Evolutionary conservation across 2,329 filamentous ascomycete genomes (phyloP).

Genomic region (Xylaria sp.): DNA sequence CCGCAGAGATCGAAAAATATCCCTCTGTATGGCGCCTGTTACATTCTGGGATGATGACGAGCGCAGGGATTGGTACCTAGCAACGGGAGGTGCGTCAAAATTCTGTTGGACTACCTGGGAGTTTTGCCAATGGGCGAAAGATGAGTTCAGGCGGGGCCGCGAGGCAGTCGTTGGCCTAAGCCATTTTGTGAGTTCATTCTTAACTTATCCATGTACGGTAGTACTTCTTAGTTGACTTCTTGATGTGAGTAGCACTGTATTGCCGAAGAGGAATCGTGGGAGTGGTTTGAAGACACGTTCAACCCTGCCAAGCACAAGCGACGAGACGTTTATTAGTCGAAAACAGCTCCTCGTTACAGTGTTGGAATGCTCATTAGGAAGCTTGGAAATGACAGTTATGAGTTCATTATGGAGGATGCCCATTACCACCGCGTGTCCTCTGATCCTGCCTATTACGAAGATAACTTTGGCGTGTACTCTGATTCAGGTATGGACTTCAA

Average conservation of each 20-base stretch:
- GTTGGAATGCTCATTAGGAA: conserved; percentile 25
- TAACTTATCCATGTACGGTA: not conserved
- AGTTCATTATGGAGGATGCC: conserved; percentile 26
- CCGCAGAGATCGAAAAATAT: not conserved
- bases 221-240: not conserved
- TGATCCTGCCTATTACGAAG: conserved; percentile 7
- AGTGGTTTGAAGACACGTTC: conserved; percentile 17
- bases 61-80: conserved; percentile 21
- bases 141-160: conserved; percentile 17
- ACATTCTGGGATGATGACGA: conserved; percentile 24
- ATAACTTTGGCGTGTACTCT: not conserved
- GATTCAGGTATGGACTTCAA: conserved; percentile 28
- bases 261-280: conserved; percentile 11
- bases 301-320: conserved; percentile 1
- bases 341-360: conserved; percentile 23
- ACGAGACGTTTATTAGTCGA: conserved; percentile 27
- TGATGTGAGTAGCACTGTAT: conserved; percentile 9
- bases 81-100: conserved; percentile 20
- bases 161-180: conserved; percentile 24
- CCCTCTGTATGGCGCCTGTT: conserved; percentile 21
- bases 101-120: conserved; percentile 28
- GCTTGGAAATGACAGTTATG: not conserved
- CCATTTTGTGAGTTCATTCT: conserved; percentile 17
- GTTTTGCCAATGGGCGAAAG: conserved; percentile 21
- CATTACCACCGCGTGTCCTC: conserved; percentile 9